Conservation (phyloP, 1,284 basidiomycete species). For the Rhodotorula sp. region DNA sequence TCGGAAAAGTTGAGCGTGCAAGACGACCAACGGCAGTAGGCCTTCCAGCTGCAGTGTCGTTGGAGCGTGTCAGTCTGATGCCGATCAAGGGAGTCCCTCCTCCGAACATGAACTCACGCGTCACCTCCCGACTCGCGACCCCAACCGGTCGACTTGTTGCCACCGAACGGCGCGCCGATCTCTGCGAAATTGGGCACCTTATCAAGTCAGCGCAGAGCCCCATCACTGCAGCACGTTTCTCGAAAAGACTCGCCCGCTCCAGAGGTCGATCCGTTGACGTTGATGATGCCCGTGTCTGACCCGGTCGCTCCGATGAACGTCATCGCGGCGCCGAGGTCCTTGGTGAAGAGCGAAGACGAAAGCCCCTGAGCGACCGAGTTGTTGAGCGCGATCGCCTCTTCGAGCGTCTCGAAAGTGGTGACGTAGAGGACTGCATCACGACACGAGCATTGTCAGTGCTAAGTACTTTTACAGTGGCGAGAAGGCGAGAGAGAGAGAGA, state of each 20-base stretch:
- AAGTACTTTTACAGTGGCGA: too few species aligned
- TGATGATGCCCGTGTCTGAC: constrained; percentile 43
- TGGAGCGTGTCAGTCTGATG: not conserved
- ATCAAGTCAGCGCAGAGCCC: not conserved
- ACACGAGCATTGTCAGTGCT: not conserved
- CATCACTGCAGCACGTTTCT: not conserved
- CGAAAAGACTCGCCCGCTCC: not conserved
- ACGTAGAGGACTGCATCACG: constrained; percentile 63
- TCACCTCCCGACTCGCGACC: constrained; percentile 88
- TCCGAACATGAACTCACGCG: not conserved
- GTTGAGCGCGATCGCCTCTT: constrained; percentile 88
- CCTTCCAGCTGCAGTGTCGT: constrained; percentile 59
- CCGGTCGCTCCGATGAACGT: constrained; percentile 70
- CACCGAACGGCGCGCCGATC: constrained; percentile 58
- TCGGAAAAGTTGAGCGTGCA: constrained; percentile 92
- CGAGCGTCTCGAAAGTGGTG: constrained; percentile 81
- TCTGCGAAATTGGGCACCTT: constrained; percentile 64
- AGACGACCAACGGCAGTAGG: constrained; percentile 58
- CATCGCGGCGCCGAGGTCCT: constrained; percentile 73
- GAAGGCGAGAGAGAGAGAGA: not conserved
- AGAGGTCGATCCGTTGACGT: constrained; percentile 89
- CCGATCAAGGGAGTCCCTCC: not conserved
- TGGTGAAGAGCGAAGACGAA: constrained; percentile 86
- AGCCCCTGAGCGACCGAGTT: constrained; percentile 87
- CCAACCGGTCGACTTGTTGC: constrained; percentile 80